Percentiles rank a stretch among this genome's conserved stretches.
Conservation (phyloP, 257 asterid genomes). For the Coffea canephora region DNA sequence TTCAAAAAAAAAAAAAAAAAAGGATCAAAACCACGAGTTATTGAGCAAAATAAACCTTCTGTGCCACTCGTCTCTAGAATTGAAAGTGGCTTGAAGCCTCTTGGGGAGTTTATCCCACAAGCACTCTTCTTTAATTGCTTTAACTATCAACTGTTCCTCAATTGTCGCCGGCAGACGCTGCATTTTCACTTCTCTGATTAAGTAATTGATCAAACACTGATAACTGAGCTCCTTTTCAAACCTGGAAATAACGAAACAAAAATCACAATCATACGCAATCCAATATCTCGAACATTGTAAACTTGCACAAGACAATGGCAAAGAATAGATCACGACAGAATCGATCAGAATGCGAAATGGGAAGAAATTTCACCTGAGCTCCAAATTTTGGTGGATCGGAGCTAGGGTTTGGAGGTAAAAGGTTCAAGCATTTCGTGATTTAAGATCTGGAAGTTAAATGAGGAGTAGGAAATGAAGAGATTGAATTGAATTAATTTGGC, state of each 20-base stretch:
- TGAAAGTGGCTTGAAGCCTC: slow-evolving; percentile 86
- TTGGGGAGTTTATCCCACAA: slow-evolving; percentile 87
- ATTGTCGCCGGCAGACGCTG: slow-evolving; percentile 69
- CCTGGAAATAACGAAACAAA: not conserved
- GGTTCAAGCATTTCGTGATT: slow-evolving; percentile 2
- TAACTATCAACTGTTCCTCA: slow-evolving; percentile 82
- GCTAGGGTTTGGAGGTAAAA: slow-evolving; percentile 5
- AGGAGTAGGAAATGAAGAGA: not conserved
- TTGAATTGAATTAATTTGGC: not conserved
- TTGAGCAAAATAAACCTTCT: slow-evolving; percentile 49
- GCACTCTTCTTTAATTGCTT: slow-evolving; percentile 82
- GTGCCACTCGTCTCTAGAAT: slow-evolving; percentile 94
- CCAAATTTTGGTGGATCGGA: slow-evolving; percentile 14
- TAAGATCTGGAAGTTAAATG: slow-evolving; percentile 22
- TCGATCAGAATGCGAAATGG: not conserved
- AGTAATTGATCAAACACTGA: not conserved
- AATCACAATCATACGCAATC: not conserved
- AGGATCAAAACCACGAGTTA: not conserved
- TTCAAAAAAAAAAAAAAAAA: not conserved
- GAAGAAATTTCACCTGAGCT: not conserved
- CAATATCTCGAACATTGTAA: not conserved
- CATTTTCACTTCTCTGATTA: slow-evolving; percentile 37
- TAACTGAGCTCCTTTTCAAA: slow-evolving; percentile 1
- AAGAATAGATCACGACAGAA: slow-evolving; percentile 11
- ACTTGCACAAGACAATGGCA: not conserved